Conservation (phyloP, 75 land plant genomes). For the Sequoiadendron giganteum region DNA sequence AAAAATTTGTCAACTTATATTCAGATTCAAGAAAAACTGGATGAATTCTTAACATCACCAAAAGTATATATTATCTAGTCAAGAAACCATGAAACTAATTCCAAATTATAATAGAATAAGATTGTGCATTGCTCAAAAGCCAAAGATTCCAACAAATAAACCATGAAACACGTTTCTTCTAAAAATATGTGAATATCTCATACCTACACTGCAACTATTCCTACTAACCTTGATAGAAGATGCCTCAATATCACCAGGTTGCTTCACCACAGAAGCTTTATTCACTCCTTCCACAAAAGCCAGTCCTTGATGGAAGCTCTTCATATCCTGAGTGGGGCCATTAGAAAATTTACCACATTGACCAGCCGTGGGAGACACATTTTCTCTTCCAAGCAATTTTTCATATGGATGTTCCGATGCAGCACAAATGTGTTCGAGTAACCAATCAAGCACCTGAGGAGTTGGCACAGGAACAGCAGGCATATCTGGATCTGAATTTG, state of each 20-base stretch:
- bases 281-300: conserved; percentile 86
- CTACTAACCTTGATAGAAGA: conserved; percentile 71
- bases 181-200: neutral
- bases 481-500: conserved; percentile 99
- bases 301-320: conserved; percentile 31
- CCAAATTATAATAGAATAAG: too few species aligned
- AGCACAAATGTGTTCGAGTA: conserved; percentile 63
- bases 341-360: conserved; percentile 26
- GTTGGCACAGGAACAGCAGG: conserved; percentile 93
- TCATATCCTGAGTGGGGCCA: conserved; percentile 22
- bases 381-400: conserved; percentile 56
- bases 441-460: conserved; percentile 83
- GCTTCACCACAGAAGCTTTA: conserved; percentile 77
- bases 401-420: conserved; percentile 60
- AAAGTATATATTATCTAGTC: neutral
- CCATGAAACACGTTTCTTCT: neutral
- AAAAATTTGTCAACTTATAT: neutral
- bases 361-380: conserved; percentile 38
- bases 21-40: neutral
- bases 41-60: neutral
- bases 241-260: conserved; percentile 65
- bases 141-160: too few species aligned
- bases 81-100: neutral
- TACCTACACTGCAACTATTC: neutral
- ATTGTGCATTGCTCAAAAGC: too few species aligned